Conservation (phyloP, 305 asterid genomes). For the Fraxinus angustifolia region DNA sequence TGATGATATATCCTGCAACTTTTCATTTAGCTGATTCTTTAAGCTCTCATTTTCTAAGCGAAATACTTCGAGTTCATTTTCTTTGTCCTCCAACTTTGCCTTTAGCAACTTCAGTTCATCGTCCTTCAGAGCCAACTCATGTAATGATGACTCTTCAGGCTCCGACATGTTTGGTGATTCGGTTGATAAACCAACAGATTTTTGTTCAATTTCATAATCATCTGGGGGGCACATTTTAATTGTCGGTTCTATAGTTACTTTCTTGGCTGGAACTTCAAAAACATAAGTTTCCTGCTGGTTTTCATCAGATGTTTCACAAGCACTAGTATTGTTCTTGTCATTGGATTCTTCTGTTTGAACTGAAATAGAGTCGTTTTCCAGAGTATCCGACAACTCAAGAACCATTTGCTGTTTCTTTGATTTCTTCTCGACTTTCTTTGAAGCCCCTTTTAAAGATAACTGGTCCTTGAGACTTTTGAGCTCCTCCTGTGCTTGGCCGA, state of each 20-base stretch:
- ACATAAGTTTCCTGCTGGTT: constrained; percentile 65
- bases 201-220: constrained; percentile 35
- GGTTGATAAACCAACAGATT: not conserved
- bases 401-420: constrained; percentile 37
- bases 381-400: constrained; percentile 17
- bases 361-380: constrained; percentile 33
- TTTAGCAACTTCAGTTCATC: constrained; percentile 40
- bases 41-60: constrained; percentile 49
- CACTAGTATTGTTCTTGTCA: constrained; percentile 20
- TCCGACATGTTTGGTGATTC: constrained; percentile 26
- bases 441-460: constrained; percentile 55
- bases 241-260: constrained; percentile 30
- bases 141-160: constrained; percentile 26
- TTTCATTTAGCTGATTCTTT: constrained; percentile 44
- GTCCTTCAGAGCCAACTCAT: constrained; percentile 38
- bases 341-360: constrained; percentile 25
- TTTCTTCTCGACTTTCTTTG: constrained; percentile 59
- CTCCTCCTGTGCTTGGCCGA: constrained; percentile 84
- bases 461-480: constrained; percentile 69
- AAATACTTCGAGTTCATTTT: constrained; percentile 34
- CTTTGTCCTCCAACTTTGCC: constrained; percentile 51
- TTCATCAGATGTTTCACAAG: constrained; percentile 40
- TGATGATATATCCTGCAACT: constrained; percentile 33
- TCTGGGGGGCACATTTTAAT: constrained; percentile 14
- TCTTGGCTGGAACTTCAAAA: constrained; percentile 64